Percentiles rank a stretch among this genome's conserved stretches.
Evolutionary conservation across 1,284 basidiomycete genomes (phyloP).

Genomic region (Trametes pubescens): DNA sequence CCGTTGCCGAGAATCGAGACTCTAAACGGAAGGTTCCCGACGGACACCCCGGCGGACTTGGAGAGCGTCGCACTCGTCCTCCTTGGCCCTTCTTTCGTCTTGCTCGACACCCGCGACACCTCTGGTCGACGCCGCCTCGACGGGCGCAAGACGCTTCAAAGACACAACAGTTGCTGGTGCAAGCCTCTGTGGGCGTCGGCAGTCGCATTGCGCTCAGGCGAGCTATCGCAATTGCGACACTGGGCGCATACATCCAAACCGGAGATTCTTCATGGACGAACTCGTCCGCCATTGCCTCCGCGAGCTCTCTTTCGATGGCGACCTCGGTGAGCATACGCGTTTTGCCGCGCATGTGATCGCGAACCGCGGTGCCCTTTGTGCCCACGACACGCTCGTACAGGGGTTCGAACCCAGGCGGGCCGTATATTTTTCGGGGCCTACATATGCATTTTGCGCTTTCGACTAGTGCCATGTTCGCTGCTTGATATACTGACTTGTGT

Average conservation of each 20-base stretch:
- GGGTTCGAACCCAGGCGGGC: slow-evolving; percentile 47
- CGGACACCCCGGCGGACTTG: background rate
- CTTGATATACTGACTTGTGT: slow-evolving; percentile 18
- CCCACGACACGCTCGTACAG: slow-evolving; percentile 32
- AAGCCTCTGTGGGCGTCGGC: background rate
- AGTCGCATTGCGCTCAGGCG: background rate
- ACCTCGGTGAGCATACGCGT: slow-evolving; percentile 63
- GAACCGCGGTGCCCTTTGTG: slow-evolving; percentile 11
- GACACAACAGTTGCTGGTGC: background rate
- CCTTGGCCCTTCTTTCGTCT: background rate
- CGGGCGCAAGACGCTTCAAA: too few species aligned
- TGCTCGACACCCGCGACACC: background rate
- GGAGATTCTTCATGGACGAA: slow-evolving; percentile 64
- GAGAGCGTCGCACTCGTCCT: slow-evolving; percentile 1
- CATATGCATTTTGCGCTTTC: slow-evolving; percentile 1
- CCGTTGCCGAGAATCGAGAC: slow-evolving; percentile 19
- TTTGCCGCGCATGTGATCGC: slow-evolving; percentile 28
- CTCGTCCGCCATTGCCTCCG: slow-evolving; percentile 78
- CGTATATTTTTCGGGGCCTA: slow-evolving; percentile 11
- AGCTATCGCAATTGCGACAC: background rate
- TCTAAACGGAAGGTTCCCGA: slow-evolving; percentile 12
- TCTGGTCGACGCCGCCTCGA: background rate
- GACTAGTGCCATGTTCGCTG: background rate
- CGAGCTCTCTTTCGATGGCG: slow-evolving; percentile 85
- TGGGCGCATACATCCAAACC: background rate